Conservation (phyloP, 2,329 filamentous ascomycete species). For the Diaporthe destruens region DNA sequence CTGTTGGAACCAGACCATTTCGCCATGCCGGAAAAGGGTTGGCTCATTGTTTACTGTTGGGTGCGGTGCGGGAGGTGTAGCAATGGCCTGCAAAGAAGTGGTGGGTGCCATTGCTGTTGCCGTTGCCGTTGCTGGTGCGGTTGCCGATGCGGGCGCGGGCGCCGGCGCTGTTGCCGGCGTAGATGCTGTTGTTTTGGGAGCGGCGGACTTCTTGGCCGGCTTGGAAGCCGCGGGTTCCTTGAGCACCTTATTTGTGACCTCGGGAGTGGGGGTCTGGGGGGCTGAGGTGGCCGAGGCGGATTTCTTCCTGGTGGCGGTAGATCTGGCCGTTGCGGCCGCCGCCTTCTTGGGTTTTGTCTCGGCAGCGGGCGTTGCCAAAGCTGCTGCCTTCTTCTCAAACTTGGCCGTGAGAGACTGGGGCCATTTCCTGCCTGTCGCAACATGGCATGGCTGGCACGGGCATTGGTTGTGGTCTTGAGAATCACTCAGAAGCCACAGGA, state of each 20-base stretch:
- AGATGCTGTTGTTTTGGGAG: background rate
- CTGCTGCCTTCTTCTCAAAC: slow-evolving; percentile 36
- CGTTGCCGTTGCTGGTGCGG: background rate
- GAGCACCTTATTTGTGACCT: slow-evolving; percentile 24
- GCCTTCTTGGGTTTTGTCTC: slow-evolving; percentile 38
- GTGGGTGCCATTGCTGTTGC: background rate
- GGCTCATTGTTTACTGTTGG: slow-evolving; percentile 37
- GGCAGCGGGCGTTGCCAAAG: slow-evolving; percentile 23
- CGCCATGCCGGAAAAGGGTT: slow-evolving; percentile 50
- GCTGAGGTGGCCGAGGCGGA: slow-evolving; percentile 2
- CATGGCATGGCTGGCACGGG: slow-evolving; percentile 55
- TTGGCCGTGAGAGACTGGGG: slow-evolving; percentile 38
- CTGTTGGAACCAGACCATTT: slow-evolving; percentile 53
- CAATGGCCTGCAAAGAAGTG: slow-evolving; percentile 14
- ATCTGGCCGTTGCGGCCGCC: background rate
- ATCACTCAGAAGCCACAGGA: slow-evolving; percentile 64
- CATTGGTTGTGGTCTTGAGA: slow-evolving; percentile 63
- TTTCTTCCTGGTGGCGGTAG: slow-evolving; percentile 32
- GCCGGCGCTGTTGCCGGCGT: background rate
- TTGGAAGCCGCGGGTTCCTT: slow-evolving; percentile 33
- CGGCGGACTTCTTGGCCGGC: slow-evolving; percentile 27
- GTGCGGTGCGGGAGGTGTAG: slow-evolving; percentile 11
- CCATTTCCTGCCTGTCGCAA: slow-evolving; percentile 37
- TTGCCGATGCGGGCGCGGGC: background rate
- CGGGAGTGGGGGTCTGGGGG: slow-evolving; percentile 21